Evolutionary conservation across 2,329 filamentous ascomycete species (phyloP), one percentile per base, ranked within the genome.

Genomic region (Microdochium nivale): DNA sequence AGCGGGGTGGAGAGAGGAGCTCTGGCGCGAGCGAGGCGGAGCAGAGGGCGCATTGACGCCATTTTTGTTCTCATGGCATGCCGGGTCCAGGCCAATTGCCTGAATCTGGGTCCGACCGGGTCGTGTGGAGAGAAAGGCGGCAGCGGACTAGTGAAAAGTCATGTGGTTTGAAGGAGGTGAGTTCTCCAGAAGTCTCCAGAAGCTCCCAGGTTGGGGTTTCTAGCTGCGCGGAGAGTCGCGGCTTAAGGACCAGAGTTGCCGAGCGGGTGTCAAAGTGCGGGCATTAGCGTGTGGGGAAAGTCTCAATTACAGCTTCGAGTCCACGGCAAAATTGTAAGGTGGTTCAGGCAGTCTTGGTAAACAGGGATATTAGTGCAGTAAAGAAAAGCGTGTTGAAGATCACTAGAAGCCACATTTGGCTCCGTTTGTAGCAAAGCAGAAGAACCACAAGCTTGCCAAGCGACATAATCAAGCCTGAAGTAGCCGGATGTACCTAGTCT

Each of bases 1-100:
- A 55, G 59, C 24, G 57, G 35, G 44, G 51, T 51, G 23, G 49
- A 43, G 23, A 52, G 54, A 35, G 55, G 51, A 19, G 55, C 52
- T 50, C 59, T 56, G 35, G 58, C 54, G 53, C 59, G 58, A 46
- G 58, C 56, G 43, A 64, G 54, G 51, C 58, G 58, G 47, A 62
- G 62, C 52, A 64, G 58, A 37, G 64, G 56, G 54, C 64, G 63
- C 43, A 65, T 48, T 46, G 56, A 61, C 53, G 61, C 60, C 64
- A 66, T 66, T 52, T 55, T 58, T 30, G 49, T 54, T 54, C 40
- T 44, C 40, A 44, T 44, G 40, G 23, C 40, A 44, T 44, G 40
- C 40, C 40, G n/a, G 14, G 19, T 30, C 16, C 13, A 7, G 40
- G 40, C n/a, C 16, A 23, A 23, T 23, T 11, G 40, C 40, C 40